Evolutionary conservation across 139 green algal genomes (phyloP).

Genomic region (Yamagishiella unicocca): DNA sequence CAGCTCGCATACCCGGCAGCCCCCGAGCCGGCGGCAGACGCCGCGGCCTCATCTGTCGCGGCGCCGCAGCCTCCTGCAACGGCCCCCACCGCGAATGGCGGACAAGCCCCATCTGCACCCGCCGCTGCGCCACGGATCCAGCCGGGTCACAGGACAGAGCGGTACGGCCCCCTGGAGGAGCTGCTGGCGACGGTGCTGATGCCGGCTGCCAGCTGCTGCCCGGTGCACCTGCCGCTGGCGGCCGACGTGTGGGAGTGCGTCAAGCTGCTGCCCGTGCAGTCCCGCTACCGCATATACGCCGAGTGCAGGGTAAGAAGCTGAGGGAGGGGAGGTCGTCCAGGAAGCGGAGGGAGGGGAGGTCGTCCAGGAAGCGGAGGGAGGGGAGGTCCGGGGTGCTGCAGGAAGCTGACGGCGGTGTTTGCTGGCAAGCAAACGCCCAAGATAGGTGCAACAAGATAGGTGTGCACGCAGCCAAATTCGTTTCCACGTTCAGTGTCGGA

Average conservation of each 20-base stretch:
- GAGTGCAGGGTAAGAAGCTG: slow-evolving; percentile 52
- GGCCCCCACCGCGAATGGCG: too few relatives aligned
- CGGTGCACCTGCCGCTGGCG: slow-evolving; percentile 66
- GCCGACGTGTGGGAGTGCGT: slow-evolving; percentile 83
- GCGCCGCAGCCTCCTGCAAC: neutral
- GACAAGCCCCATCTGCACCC: neutral
- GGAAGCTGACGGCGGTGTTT: too few relatives aligned
- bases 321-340: too few relatives aligned
- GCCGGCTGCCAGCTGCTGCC: slow-evolving; percentile 73
- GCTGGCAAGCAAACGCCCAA: too few relatives aligned
- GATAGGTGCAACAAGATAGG: too few relatives aligned
- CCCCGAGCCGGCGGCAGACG: neutral
- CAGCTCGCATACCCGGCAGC: slow-evolving; percentile 10
- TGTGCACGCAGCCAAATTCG: too few relatives aligned
- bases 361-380: too few relatives aligned
- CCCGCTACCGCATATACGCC: slow-evolving; percentile 74
- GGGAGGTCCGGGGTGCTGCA: neutral
- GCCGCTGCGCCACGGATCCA: neutral
- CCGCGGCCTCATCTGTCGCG: neutral
- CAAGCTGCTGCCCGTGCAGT: slow-evolving; percentile 70
- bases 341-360: too few relatives aligned
- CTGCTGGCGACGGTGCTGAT: slow-evolving; percentile 70
- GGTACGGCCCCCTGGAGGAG: slow-evolving; percentile 47
- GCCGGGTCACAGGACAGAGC: neutral
- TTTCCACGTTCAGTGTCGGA: too few relatives aligned